Conservation (phyloP, 768 basidiomycete species). For the Tylopilus felleus region DNA sequence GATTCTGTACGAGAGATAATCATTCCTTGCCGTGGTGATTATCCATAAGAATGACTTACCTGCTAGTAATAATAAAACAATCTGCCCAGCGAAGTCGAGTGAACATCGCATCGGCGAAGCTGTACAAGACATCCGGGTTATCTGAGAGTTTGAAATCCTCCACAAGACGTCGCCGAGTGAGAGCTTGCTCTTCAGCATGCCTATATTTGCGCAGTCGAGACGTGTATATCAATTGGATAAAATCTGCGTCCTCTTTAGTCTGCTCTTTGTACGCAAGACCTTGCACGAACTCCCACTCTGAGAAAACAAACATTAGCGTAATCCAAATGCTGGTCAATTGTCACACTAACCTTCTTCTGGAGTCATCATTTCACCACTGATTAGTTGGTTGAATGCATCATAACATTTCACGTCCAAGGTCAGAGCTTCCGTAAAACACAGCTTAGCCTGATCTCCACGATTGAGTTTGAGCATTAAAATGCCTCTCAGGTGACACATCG, state of each 20-base stretch:
- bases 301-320: not conserved
- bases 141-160: constrained; percentile 82
- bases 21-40: not conserved
- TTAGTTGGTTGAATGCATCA: constrained; percentile 87
- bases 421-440: constrained; percentile 94
- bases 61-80: constrained; percentile 83
- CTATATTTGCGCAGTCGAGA: constrained; percentile 89
- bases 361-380: constrained; percentile 94
- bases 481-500: constrained; percentile 94
- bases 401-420: constrained; percentile 95
- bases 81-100: constrained; percentile 90
- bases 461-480: constrained; percentile 92
- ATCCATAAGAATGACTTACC: constrained; percentile 40
- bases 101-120: constrained; percentile 88
- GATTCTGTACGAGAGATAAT: constrained; percentile 51
- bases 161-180: constrained; percentile 74
- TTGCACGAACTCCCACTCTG: constrained; percentile 97
- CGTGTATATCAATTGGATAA: constrained; percentile 90
- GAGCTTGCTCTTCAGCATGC: constrained; percentile 75
- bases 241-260: constrained; percentile 82
- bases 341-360: constrained; percentile 83
- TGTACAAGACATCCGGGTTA: constrained; percentile 90
- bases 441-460: constrained; percentile 85
- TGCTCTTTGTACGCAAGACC: constrained; percentile 79
- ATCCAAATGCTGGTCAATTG: not conserved